These are phyloP conservation scores for Spergularia bocconei DNA, from an alignment of 148 eudicot species.

Conservation along the genomic window DNA sequence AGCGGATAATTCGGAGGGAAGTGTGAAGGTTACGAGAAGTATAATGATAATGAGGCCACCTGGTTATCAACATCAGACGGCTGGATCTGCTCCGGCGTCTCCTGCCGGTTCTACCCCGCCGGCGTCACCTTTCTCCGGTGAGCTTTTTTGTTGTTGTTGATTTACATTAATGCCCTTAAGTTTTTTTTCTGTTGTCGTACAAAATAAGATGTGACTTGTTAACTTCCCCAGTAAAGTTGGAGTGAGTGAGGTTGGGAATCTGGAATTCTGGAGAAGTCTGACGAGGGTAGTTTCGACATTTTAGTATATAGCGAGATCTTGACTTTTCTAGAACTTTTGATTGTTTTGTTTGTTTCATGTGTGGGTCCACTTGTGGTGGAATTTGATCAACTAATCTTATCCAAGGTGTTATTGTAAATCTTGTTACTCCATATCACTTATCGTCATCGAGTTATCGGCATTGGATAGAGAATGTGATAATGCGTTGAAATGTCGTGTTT, in stretches of 20 bases:
- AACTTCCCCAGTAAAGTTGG: slow-evolving; percentile 21
- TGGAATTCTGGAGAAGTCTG: slow-evolving; percentile 18
- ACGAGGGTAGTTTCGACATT: slow-evolving; percentile 19
- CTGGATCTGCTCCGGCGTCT: slow-evolving; percentile 38
- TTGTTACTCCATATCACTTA: too few relatives aligned
- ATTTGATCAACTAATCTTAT: too few relatives aligned
- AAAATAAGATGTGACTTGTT: background rate
- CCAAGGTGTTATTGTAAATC: too few relatives aligned
- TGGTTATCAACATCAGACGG: slow-evolving; percentile 18
- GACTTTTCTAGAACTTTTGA: too few relatives aligned
- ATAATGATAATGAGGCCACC: slow-evolving; percentile 49
- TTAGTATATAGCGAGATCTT: background rate
- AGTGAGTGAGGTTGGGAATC: background rate
- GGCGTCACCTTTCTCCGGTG: slow-evolving; percentile 47
- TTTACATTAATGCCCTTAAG: background rate
- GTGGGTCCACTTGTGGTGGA: background rate
- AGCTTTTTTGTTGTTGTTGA: background rate
- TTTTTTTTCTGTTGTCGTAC: background rate
- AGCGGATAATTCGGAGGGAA: slow-evolving; percentile 9
- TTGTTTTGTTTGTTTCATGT: background rate
- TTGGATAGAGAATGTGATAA: too few relatives aligned
- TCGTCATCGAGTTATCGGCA: too few relatives aligned
- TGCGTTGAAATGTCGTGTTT: too few relatives aligned
- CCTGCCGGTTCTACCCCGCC: slow-evolving; percentile 49
- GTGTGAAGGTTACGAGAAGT: slow-evolving; percentile 36